Conservation (phyloP, 371 early-diverging fungal genomes). For the Mortierella sp. region DNA sequence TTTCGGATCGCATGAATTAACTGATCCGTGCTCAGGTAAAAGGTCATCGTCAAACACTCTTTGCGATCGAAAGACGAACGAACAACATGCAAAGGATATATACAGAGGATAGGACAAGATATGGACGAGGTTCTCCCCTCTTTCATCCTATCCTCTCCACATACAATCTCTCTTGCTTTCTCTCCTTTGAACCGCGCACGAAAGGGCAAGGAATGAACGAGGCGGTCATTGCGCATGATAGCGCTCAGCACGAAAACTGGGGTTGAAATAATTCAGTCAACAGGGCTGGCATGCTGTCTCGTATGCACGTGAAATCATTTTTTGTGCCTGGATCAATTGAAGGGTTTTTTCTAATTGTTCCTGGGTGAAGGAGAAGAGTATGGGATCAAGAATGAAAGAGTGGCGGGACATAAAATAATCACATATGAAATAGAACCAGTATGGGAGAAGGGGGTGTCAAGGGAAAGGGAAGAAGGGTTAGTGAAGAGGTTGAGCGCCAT, state of each 20-base stretch:
- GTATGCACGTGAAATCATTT: constrained; percentile 6
- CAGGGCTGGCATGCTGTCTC: neutral
- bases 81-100: neutral
- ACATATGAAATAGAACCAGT: neutral
- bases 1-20: neutral
- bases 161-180: neutral
- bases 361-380: neutral
- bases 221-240: constrained; percentile 6
- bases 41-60: neutral
- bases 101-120: neutral
- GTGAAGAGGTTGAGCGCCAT: neutral
- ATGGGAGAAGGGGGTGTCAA: neutral
- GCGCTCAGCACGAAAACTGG: neutral
- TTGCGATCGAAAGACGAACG: neutral
- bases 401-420: constrained; percentile 1
- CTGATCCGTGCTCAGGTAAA: neutral
- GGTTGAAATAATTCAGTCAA: neutral
- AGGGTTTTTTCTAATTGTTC: neutral
- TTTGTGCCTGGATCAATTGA: constrained; percentile 2
- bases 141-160: neutral
- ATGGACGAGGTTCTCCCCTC: neutral
- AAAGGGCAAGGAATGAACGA: neutral
- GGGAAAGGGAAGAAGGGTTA: neutral
- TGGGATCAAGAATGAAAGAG: neutral
- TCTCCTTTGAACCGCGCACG: neutral